Percentiles rank a stretch among this genome's conserved stretches.
phyloP scores from a whole-genome alignment of 2,329 filamentous ascomycete genomes.

The Colletotrichum zoysiae region DNA sequence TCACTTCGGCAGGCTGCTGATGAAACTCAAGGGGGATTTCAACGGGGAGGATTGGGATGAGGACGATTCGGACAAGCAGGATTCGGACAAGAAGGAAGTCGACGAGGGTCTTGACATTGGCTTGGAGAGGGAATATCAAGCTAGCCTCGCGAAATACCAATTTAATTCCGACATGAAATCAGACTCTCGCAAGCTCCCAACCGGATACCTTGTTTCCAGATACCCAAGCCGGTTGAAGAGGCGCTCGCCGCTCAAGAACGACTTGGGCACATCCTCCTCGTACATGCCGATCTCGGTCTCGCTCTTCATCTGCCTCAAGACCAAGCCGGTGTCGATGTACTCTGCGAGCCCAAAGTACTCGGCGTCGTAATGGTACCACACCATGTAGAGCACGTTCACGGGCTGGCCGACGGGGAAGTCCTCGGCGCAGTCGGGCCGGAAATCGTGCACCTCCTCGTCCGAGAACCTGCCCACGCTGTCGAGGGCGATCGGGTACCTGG shows the following conservation, averaged over 20 bases:
- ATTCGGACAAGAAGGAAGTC: background rate
- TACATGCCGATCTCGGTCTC: slow-evolving; percentile 3
- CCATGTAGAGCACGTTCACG: slow-evolving; percentile 10
- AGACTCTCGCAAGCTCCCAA: background rate
- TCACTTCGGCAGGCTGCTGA: accelerated
- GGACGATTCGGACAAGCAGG: too few relatives aligned
- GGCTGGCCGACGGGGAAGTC: slow-evolving; percentile 14
- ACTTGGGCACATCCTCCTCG: background rate
- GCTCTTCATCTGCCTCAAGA: slow-evolving; percentile 19
- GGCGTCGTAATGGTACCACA: slow-evolving; percentile 18
- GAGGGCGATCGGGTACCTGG: background rate
- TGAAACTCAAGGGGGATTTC: too few relatives aligned
- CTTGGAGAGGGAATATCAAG: background rate
- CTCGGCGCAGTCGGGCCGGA: slow-evolving; percentile 13
- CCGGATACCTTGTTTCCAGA: slow-evolving; percentile 18
- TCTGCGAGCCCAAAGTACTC: background rate
- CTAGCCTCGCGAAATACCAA: slow-evolving; percentile 13
- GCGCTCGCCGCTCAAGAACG: background rate
- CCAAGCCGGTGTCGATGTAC: slow-evolving; percentile 6
- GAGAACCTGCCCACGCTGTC: slow-evolving; percentile 9
- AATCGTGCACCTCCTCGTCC: slow-evolving; percentile 9
- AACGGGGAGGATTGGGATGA: too few relatives aligned
- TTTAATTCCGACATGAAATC: background rate
- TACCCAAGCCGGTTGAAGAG: slow-evolving; percentile 19
- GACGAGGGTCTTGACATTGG: background rate